Evolutionary conservation across 345 rosid genomes (phyloP).

Genomic region (Corchorus olitorius): DNA sequence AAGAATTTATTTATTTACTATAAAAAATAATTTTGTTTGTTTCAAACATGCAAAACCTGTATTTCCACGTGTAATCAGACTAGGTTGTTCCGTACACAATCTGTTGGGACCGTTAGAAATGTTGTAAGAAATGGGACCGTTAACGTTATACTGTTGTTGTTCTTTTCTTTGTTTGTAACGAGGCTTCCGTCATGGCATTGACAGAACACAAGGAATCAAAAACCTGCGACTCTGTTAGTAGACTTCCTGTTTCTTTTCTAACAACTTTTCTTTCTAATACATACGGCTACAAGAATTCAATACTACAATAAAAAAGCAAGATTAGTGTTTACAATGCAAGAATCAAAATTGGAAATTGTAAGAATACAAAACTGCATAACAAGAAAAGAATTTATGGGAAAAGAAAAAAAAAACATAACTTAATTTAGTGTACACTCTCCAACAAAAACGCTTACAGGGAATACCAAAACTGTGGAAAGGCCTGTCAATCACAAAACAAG

Average conservation of each 20-base stretch:
- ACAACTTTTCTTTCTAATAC: neutral
- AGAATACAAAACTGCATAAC: constrained; percentile 1
- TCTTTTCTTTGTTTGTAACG: neutral
- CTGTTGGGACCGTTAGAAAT: neutral
- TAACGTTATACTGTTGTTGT: neutral
- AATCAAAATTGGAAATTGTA: neutral
- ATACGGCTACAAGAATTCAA: neutral
- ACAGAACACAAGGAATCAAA: neutral
- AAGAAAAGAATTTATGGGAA: neutral
- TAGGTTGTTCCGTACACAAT: neutral
- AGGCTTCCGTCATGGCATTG: neutral
- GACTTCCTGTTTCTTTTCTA: neutral
- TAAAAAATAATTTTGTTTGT: neutral
- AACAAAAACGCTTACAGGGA: neutral
- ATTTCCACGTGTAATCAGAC: constrained; percentile 1
- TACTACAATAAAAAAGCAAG: no score
- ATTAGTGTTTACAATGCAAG: neutral
- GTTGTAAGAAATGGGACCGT: no score
- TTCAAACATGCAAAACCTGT: neutral
- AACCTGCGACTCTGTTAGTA: neutral
- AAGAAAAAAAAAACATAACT: neutral
- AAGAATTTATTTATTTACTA: neutral
- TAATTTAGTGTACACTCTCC: constrained; percentile 13
- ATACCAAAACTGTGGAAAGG: constrained; percentile 7
- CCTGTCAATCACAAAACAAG: neutral